A percentile compares a stretch with the other conserved stretches of the same genome.
These are phyloP conservation scores for Pleomassaria siparia DNA, from an alignment of 2,329 filamentous ascomycete species.

Conservation along the genomic window DNA sequence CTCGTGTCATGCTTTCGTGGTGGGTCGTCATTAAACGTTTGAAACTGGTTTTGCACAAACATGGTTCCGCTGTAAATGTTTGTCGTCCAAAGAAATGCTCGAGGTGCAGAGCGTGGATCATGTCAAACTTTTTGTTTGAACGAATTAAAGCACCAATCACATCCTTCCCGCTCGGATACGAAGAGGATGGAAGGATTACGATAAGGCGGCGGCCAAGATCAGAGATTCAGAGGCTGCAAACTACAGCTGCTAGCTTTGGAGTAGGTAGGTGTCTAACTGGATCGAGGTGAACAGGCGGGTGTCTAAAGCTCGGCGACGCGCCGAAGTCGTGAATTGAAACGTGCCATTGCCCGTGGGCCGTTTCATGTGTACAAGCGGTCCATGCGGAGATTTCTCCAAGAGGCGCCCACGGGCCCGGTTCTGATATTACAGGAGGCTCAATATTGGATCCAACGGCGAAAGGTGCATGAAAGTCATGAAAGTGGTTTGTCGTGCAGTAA, in stretches of 20 bases:
- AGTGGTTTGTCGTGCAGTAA: neutral
- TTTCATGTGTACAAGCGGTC: conserved; percentile 36
- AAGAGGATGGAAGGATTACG: conserved; percentile 18
- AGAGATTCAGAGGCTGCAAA: conserved; percentile 11
- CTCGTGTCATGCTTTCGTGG: conserved; percentile 5
- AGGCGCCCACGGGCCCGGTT: conserved; percentile 10
- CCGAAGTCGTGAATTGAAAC: conserved; percentile 40
- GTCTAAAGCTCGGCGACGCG: conserved; percentile 24
- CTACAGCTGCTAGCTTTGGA: conserved; percentile 27
- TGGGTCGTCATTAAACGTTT: conserved; percentile 41
- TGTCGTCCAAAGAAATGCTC: conserved; percentile 17
- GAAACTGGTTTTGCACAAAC: conserved; percentile 31
- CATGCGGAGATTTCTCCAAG: conserved; percentile 17
- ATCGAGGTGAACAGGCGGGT: conserved; percentile 22
- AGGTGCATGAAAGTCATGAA: neutral
- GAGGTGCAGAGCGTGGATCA: conserved; percentile 19
- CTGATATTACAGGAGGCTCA: conserved; percentile 7
- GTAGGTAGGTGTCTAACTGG: conserved; percentile 11
- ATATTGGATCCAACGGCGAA: neutral
- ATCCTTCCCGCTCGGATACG: conserved; percentile 1
- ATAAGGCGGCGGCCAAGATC: conserved; percentile 14
- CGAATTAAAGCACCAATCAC: conserved; percentile 33
- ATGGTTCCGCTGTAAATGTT: conserved; percentile 19
- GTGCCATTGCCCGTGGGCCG: conserved; percentile 23
- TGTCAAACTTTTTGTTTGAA: conserved; percentile 23